Conservation (phyloP, 2,329 filamentous ascomycete genomes). For the Fusarium oligoseptatum region DNA sequence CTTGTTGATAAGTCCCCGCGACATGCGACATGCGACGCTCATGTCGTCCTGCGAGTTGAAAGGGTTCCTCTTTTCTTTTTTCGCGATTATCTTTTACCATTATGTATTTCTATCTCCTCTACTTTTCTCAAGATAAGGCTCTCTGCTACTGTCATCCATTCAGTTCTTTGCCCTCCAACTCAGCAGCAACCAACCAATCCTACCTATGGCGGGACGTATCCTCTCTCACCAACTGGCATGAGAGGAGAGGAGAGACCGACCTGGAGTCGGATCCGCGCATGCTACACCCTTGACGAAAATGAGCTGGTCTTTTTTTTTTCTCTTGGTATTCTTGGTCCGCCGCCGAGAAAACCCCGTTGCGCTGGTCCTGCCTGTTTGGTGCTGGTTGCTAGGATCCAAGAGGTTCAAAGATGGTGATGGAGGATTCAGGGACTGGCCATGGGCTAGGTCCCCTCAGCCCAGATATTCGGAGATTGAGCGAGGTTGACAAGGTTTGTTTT, state of each 20-base stretch:
- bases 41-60: conserved; percentile 8
- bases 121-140: conserved; percentile 50
- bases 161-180: conserved; percentile 39
- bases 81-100: conserved; percentile 51
- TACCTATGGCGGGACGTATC: conserved; percentile 31
- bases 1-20: neutral
- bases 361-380: conserved; percentile 12
- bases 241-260: neutral
- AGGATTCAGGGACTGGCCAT: conserved; percentile 11
- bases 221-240: conserved; percentile 18
- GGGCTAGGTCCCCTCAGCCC: conserved; percentile 4
- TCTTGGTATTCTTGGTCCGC: conserved; percentile 25
- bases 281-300: conserved; percentile 22
- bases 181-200: conserved; percentile 18
- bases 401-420: conserved; percentile 12
- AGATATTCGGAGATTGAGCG: conserved; percentile 27
- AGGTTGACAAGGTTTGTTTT: conserved; percentile 12
- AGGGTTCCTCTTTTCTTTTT: conserved; percentile 38
- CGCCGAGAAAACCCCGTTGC: conserved; percentile 33
- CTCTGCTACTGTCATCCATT: conserved; percentile 27
- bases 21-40: conserved; percentile 1
- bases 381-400: conserved; percentile 20
- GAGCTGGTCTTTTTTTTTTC: conserved; percentile 19
- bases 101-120: conserved; percentile 57
- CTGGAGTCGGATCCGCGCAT: conserved; percentile 1